A percentile compares a stretch with the other conserved stretches of the same genome.
Conservation (phyloP, 2,329 filamentous ascomycete genomes). For the Epichloe elymi region DNA sequence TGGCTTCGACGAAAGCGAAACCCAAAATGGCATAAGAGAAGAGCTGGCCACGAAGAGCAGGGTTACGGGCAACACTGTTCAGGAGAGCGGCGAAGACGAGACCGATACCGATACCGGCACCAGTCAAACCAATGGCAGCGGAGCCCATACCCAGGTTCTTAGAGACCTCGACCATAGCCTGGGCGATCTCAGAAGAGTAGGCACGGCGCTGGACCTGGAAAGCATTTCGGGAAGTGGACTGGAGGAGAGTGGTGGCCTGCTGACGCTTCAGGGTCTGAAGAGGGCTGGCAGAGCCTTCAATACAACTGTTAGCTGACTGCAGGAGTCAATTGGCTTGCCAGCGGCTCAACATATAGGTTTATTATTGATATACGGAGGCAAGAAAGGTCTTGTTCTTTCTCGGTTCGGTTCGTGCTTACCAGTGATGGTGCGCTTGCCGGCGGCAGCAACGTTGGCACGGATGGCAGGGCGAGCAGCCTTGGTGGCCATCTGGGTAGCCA, state of each 20-base stretch:
- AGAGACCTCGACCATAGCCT: constrained; percentile 80
- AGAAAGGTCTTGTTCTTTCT: constrained; percentile 18
- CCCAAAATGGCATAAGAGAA: constrained; percentile 93
- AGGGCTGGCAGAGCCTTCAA: constrained; percentile 43
- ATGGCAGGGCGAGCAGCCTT: constrained; percentile 68
- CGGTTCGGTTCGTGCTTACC: constrained; percentile 37
- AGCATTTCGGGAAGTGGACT: constrained; percentile 51
- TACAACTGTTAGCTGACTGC: constrained; percentile 20
- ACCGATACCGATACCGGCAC: constrained; percentile 91
- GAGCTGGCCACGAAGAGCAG: constrained; percentile 84
- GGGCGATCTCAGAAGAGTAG: constrained; percentile 81
- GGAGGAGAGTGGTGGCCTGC: constrained; percentile 53
- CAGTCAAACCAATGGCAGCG: constrained; percentile 82
- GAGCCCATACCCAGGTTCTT: constrained; percentile 84
- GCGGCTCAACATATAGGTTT: constrained; percentile 13
- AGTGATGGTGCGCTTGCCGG: constrained; percentile 64
- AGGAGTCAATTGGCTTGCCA: constrained; percentile 19
- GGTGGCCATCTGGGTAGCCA: constrained; percentile 63
- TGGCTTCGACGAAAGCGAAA: constrained; percentile 91
- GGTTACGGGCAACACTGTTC: constrained; percentile 85
- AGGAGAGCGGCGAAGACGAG: constrained; percentile 86
- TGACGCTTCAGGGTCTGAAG: constrained; percentile 67
- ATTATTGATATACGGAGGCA: constrained; percentile 1
- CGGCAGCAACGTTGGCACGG: constrained; percentile 48
- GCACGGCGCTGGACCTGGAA: constrained; percentile 55